Base-by-base conservation (phyloP, 495 filamentous ascomycete species). In the Sphaerosporella brunnea region DNA sequence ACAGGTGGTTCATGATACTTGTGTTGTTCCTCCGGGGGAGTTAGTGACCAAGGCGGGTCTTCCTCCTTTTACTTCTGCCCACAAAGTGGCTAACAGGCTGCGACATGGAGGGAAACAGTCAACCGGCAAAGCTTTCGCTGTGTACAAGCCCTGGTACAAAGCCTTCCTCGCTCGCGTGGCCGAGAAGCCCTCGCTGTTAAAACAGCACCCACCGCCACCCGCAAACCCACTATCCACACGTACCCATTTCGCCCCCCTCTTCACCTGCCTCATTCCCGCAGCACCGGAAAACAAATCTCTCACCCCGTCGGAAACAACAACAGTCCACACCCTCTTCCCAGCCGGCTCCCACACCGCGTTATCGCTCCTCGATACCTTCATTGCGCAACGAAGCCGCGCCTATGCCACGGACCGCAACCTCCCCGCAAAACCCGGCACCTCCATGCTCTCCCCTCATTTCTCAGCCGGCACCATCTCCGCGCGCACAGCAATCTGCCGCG, bases 131-230 rank as follows among this genome's bases (percentile, higher is more conserved):
- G 84, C 87, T 61, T 95, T 92, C 58, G 71, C 81, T 0, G 81
- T 93, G 1, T 93, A 88, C 51, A 77, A 65, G 1, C 86, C 85
- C 0, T 94, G 84, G 84, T 87, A 71, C 57, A 65, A 77, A 13
- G 56, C 80, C 0, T 95, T 86, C 86, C 55, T 84, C 18, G 67
- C 71, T 4, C 74, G 84, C 50, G 49, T 92, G 9, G 74, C 87
- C 39, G 63, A 69, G 11, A 75, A 90, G 53, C 72, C 72, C 0
- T 71, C 80, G 8, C 63, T 80, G 1, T 64, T 95, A 0, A 66
- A 75, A 30, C 53, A 73, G 0, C 73, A 69, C 4, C 73, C 76
- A 1, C 60, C 68, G 1, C 84, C 82, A 0, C 52, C 57, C 0
- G 66, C 68, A 35, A 93, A 95, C 47, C 72, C 80, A 0, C 35